Conservation (phyloP, 2,329 filamentous ascomycete genomes). For the Sphaerulina populicola region DNA sequence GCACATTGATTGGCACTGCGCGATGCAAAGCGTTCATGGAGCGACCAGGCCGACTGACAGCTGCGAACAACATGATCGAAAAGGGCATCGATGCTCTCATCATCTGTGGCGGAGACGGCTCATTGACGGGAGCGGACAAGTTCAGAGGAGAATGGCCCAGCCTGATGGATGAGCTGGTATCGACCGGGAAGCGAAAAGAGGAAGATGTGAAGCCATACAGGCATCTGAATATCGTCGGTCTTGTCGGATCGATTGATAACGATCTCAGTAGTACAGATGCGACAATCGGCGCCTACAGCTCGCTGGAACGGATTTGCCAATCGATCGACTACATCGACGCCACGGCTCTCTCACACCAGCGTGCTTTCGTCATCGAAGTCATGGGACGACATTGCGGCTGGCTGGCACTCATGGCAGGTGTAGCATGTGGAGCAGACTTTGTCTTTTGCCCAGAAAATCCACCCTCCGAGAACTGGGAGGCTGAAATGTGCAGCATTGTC, state of each 20-base stretch:
- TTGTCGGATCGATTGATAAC: conserved; percentile 97
- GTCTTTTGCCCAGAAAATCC: conserved; percentile 95
- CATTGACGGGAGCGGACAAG: conserved; percentile 86
- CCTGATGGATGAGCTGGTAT: conserved; percentile 74
- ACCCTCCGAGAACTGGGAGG: conserved; percentile 75
- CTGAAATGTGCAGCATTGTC: conserved; percentile 76
- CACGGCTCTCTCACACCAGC: conserved; percentile 85
- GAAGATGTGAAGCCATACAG: conserved; percentile 66
- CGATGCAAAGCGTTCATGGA: conserved; percentile 89
- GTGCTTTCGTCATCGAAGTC: conserved; percentile 95
- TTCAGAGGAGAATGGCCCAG: conserved; percentile 90
- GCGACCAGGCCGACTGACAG: conserved; percentile 69
- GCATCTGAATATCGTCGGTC: conserved; percentile 88
- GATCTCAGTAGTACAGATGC: conserved; percentile 95
- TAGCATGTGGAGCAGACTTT: conserved; percentile 91
- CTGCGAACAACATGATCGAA: conserved; percentile 88
- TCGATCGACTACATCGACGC: conserved; percentile 96
- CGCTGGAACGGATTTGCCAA: conserved; percentile 84
- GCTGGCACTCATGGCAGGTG: conserved; percentile 91
- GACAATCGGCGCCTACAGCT: conserved; percentile 94
- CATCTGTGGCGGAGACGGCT: conserved; percentile 94
- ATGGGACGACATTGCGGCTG: conserved; percentile 98
- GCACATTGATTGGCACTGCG: conserved; percentile 91
- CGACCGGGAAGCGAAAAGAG: conserved; percentile 60
- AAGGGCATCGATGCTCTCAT: conserved; percentile 92